Evolutionary conservation across 176 grass and related monocot genomes (phyloP), one percentile per base, ranked within the genome.

Genomic region (Microstegium vimineum): DNA sequence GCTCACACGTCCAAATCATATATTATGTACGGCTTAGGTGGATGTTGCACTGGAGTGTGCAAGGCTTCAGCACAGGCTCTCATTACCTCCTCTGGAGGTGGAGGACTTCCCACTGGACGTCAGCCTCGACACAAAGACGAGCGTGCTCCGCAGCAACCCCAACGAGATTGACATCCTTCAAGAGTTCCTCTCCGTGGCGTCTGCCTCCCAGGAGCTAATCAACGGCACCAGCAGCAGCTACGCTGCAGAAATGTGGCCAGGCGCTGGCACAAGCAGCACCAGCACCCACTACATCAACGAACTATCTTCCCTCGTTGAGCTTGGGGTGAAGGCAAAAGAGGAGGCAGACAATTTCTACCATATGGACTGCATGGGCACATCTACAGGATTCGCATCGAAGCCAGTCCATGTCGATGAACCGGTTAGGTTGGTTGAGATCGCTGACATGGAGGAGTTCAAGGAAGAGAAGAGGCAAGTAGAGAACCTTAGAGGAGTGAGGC

Each of bases 41-140:
- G 91, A 99, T 62, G 91, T 95, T 30, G 93, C 93, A 59, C 81
- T 95, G 78, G 90, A 95, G 57, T 95, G 97, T 83, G 89, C 89
- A 77, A 92, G 97, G 91, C 77, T 99, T 77, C 93, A 99, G 65
- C 91, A 95, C 35, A 93, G 93, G 85, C 83, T 99, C 56, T 72
- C 91, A 32, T 81, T 99, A 74, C 97, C 97, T 52, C 89, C 89
- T 4, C 76, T 96, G 77, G 89, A 90, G 66, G 90, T 86, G 34
- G 93, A 96, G 54, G 93, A 99, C 40, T 99, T 99, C 45, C 90
- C 89, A 0, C 89, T 76, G 3, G 36, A 90, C 18, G 74, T 84
- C 33, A 73, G 92, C 64, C 74, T 79, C 1, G 76, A 95, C 38
- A 68, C 87, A 1, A 94, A 98, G 49, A 71, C 41, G 5, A 80